phyloP scores from a whole-genome alignment of 306 rosid species.

The Cicer judaicum region DNA sequence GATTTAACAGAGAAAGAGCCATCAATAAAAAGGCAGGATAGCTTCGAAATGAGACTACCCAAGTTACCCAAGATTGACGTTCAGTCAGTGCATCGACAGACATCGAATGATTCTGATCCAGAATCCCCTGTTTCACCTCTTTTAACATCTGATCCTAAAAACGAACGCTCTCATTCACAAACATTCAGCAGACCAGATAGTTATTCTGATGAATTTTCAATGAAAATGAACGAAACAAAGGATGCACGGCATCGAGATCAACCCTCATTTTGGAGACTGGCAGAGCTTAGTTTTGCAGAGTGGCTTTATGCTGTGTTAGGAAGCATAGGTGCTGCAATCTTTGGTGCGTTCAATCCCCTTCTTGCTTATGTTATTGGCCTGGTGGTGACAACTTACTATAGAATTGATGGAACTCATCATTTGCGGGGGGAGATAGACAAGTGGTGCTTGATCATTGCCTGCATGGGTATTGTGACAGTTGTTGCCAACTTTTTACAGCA shows the following conservation, averaged over 20 bases:
- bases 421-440: conserved; percentile 67
- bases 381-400: conserved; percentile 83
- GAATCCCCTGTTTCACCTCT: conserved; percentile 98
- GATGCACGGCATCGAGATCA: conserved; percentile 61
- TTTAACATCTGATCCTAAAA: conserved; percentile 94
- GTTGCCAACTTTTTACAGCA: conserved; percentile 98
- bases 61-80: conserved; percentile 96
- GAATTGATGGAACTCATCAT: conserved; percentile 48
- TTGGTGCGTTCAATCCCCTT: conserved; percentile 98
- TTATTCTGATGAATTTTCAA: conserved; percentile 72
- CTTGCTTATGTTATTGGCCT: conserved; percentile 95
- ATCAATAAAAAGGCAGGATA: conserved; percentile 88
- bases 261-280: conserved; percentile 96
- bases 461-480: conserved; percentile 97
- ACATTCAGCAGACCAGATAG: conserved; percentile 95
- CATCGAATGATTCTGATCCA: conserved; percentile 89
- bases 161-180: conserved; percentile 98
- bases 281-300: conserved; percentile 94
- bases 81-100: conserved; percentile 69
- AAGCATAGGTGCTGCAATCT: conserved; percentile 96
- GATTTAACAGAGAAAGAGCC: conserved; percentile 84
- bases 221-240: conserved; percentile 56
- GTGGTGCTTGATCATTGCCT: conserved; percentile 96
- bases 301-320: conserved; percentile 99
- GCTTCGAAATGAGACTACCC: conserved; percentile 96